These are phyloP conservation scores for Boletus holoroseus DNA, from an alignment of 1,284 basidiomycete genomes.

Conservation along the genomic window DNA sequence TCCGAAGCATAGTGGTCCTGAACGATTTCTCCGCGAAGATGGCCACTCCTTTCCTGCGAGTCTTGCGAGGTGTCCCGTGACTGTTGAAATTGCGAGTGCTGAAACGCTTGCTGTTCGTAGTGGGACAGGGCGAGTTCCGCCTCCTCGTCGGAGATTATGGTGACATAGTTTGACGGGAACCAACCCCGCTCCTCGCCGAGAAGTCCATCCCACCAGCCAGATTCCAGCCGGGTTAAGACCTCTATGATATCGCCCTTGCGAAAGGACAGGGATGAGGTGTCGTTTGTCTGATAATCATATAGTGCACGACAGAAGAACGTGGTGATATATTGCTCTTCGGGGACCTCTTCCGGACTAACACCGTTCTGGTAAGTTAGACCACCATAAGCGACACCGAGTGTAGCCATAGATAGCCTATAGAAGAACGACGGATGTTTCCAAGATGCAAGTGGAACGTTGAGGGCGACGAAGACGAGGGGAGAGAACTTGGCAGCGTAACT, in stretches of 20 bases:
- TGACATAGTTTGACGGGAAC: slow-evolving; percentile 97
- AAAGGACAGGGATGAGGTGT: slow-evolving; percentile 86
- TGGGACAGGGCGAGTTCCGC: slow-evolving; percentile 59
- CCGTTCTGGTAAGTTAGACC: slow-evolving; percentile 22
- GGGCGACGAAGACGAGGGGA: slow-evolving; percentile 12
- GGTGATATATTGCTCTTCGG: slow-evolving; percentile 55
- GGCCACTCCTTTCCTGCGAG: slow-evolving; percentile 14
- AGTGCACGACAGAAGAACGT: slow-evolving; percentile 87
- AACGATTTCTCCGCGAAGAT: slow-evolving; percentile 11
- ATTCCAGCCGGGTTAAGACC: slow-evolving; percentile 85
- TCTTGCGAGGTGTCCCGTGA: slow-evolving; percentile 13
- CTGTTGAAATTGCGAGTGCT: slow-evolving; percentile 19
- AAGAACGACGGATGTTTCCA: neutral
- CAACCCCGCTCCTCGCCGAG: slow-evolving; percentile 87
- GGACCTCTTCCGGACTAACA: slow-evolving; percentile 27
- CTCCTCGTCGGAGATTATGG: slow-evolving; percentile 73
- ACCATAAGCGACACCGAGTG: slow-evolving; percentile 24
- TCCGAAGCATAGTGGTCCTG: slow-evolving; percentile 26
- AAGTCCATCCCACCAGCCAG: slow-evolving; percentile 99
- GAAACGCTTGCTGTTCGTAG: slow-evolving; percentile 38
- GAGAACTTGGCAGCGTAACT: slow-evolving; percentile 17
- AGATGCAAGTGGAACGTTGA: slow-evolving; percentile 6
- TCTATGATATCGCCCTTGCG: slow-evolving; percentile 86
- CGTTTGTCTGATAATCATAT: slow-evolving; percentile 89
- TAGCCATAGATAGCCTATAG: slow-evolving; percentile 24